A percentile compares a stretch with the other conserved stretches of the same genome.
Conservation (phyloP, 2,329 filamentous ascomycete species). For the Paecilomyces dactylethromorphus region DNA sequence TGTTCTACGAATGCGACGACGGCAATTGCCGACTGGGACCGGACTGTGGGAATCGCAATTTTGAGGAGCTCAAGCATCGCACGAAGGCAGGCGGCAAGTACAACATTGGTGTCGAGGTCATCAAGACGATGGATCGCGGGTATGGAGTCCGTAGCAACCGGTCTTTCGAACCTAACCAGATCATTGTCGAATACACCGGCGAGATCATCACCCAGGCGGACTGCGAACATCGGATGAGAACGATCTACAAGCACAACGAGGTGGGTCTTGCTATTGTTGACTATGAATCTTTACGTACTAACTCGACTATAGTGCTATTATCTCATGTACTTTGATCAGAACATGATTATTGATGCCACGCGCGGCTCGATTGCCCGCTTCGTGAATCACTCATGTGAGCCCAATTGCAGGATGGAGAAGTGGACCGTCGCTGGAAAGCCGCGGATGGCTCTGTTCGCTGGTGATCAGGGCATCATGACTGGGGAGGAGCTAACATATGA, state of each 20-base stretch:
- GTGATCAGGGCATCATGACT: slow-evolving; percentile 81
- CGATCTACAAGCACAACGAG: slow-evolving; percentile 88
- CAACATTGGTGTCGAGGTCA: slow-evolving; percentile 87
- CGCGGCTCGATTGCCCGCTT: slow-evolving; percentile 94
- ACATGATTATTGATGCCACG: slow-evolving; percentile 97
- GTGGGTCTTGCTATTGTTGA: slow-evolving; percentile 44
- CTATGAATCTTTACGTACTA: slow-evolving; percentile 2
- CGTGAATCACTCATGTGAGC: slow-evolving; percentile 94
- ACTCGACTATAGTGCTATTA: slow-evolving; percentile 71
- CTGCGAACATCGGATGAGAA: slow-evolving; percentile 87
- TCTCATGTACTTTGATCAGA: slow-evolving; percentile 96
- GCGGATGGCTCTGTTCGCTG: slow-evolving; percentile 93
- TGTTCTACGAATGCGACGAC: slow-evolving; percentile 94
- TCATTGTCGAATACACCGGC: slow-evolving; percentile 97
- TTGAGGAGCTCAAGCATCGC: slow-evolving; percentile 70
- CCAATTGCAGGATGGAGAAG: slow-evolving; percentile 97
- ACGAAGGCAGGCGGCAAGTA: slow-evolving; percentile 75
- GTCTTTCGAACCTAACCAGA: slow-evolving; percentile 79
- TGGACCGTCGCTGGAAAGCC: slow-evolving; percentile 93
- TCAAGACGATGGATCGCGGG: slow-evolving; percentile 82
- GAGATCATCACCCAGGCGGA: slow-evolving; percentile 96
- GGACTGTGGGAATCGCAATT: slow-evolving; percentile 82
- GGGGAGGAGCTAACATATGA: slow-evolving; percentile 97
- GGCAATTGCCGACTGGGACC: slow-evolving; percentile 76
- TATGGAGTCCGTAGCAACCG: slow-evolving; percentile 89